Percentiles rank a stretch among this genome's conserved stretches.
phyloP scores from a whole-genome alignment of 495 filamentous ascomycete genomes.

The Podospora appendiculata region DNA sequence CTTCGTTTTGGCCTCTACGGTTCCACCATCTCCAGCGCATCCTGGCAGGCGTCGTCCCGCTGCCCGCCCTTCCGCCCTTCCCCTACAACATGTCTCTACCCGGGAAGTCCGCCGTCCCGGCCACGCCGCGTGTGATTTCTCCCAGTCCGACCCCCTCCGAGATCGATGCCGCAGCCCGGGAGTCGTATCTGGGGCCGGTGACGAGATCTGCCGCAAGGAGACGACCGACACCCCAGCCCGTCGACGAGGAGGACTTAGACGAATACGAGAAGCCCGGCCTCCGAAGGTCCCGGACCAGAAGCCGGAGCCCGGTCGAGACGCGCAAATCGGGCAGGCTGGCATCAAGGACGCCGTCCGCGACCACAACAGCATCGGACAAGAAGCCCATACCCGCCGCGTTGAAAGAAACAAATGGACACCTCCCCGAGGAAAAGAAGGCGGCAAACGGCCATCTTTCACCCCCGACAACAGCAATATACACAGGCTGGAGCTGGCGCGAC shows the following conservation, averaged over 20 bases:
- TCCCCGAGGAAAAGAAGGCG: slow-evolving; percentile 10
- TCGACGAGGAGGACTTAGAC: slow-evolving; percentile 30
- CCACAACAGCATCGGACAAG: neutral
- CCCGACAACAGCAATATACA: slow-evolving; percentile 52
- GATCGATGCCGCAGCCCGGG: slow-evolving; percentile 31
- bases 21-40: slow-evolving; percentile 37
- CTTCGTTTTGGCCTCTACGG: slow-evolving; percentile 36
- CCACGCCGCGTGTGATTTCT: slow-evolving; percentile 63
- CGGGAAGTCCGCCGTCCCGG: slow-evolving; percentile 41
- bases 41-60: slow-evolving; percentile 42
- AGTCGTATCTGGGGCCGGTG: slow-evolving; percentile 53
- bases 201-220: slow-evolving; percentile 57
- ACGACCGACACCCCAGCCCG: slow-evolving; percentile 33
- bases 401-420: slow-evolving; percentile 6
- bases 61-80: slow-evolving; percentile 39
- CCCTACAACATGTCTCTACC: slow-evolving; percentile 32
- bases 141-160: slow-evolving; percentile 62
- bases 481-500: slow-evolving; percentile 63
- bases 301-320: slow-evolving; percentile 42
- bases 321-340: slow-evolving; percentile 43
- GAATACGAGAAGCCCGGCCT: slow-evolving; percentile 29
- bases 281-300: slow-evolving; percentile 39
- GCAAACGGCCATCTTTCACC: slow-evolving; percentile 15
- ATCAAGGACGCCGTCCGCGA: slow-evolving; percentile 14
- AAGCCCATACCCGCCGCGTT: neutral